phyloP scores from a whole-genome alignment of 352 stramenopile genomes.

The Globisporangium splendens region DNA sequence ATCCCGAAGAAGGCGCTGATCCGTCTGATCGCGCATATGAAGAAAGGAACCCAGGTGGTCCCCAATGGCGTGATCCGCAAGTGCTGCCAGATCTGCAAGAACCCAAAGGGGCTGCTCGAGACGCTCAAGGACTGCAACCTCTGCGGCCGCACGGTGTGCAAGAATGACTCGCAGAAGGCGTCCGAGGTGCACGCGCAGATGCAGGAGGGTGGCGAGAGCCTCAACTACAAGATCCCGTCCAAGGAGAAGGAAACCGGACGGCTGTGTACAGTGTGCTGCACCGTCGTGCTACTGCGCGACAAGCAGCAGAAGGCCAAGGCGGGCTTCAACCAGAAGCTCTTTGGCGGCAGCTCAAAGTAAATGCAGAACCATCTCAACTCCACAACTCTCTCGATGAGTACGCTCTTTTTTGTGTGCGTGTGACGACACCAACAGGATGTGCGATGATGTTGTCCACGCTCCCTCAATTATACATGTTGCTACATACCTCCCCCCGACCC shows the following conservation, averaged over 20 bases:
- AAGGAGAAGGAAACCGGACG: constrained; percentile 67
- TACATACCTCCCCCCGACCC: too few species aligned
- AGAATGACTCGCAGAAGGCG: constrained; percentile 80
- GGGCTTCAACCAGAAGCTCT: constrained; percentile 78
- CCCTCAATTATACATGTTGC: too few species aligned
- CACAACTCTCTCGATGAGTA: constrained; percentile 1
- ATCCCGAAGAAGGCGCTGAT: constrained; percentile 74
- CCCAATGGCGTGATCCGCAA: constrained; percentile 50
- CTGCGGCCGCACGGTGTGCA: constrained; percentile 74
- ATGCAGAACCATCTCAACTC: not conserved
- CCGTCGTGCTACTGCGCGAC: constrained; percentile 67
- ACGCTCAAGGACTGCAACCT: constrained; percentile 71
- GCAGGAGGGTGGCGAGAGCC: constrained; percentile 25
- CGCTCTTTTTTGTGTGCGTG: not conserved
- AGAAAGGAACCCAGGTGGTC: constrained; percentile 64
- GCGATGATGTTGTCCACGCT: too few species aligned
- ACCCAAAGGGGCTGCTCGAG: constrained; percentile 71
- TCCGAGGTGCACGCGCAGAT: constrained; percentile 59
- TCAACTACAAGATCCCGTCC: constrained; percentile 17
- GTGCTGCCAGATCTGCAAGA: constrained; percentile 83
- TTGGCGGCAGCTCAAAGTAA: constrained; percentile 69
- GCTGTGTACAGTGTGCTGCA: constrained; percentile 76
- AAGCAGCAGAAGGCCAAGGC: constrained; percentile 72
- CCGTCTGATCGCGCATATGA: constrained; percentile 76
- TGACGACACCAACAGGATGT: too few species aligned